Base-by-base conservation (phyloP, 169 alveolate genomes). In the Plasmodium relictum region DNA sequence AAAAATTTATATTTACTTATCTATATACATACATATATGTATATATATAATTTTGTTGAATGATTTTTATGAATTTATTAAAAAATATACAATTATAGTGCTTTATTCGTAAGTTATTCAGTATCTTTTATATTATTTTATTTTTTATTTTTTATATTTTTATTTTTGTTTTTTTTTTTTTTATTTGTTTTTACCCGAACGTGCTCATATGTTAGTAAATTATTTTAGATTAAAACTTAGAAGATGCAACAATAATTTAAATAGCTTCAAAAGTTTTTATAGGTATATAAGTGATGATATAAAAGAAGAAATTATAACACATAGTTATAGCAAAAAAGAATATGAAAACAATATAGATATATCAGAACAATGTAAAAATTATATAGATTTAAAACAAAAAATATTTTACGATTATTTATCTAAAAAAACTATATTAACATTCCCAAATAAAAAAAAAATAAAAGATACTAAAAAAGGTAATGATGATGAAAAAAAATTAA, bases 321-420 rank as follows among this genome's bases (percentile, higher is more conserved):
- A 86, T 73, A 71, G 69, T 41, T 86, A 86, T 72, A 65, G 31
- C n/a, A 80, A 70, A 58, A 86, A 70, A 62, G 74, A 71, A 58
- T 70, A 71, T 44, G 86, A 72, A 56, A 66, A 86, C 3, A 86
- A 86, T 59, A 42, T 69, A 31, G 56, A 86, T 9, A 44, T 70
- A 56, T 86, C 39, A 45, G 74, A 86, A 39, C 50, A 61, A 44
- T 86, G 92, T 63, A 86, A 86, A 86, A 72, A 50, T 20, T 45
- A 86, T 39, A 74, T 86, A 26, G 92, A 86, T 16, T 58, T 54
- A 26, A 86, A 86, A 59, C 86, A 86, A 22, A 86, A 86, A 63
- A 56, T 45, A 31, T 86, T 37, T 26, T 86, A 86, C 52, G 92
- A 86, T 16, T 86, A 71, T 65, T 6, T 86, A 18, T 48, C 66